phyloP scores from a whole-genome alignment of 345 rosid species.

The Gossypium herbaceum region DNA sequence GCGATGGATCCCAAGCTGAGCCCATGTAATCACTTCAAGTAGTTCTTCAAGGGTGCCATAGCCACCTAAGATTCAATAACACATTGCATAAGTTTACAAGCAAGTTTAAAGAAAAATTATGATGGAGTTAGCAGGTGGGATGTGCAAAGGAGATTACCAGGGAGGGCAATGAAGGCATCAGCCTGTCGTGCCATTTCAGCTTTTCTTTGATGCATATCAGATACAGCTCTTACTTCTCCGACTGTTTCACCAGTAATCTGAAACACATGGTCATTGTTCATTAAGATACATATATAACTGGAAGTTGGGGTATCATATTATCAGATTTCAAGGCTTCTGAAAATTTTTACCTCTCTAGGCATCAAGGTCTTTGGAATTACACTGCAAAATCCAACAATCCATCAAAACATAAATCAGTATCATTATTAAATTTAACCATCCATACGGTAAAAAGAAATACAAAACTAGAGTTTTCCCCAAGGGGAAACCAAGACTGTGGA shows the following conservation, averaged over 20 bases:
- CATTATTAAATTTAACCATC: neutral
- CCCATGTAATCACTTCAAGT: conserved; percentile 96
- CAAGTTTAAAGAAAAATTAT: neutral
- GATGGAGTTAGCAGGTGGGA: too few species aligned
- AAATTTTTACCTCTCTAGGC: conserved; percentile 73
- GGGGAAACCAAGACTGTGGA: neutral
- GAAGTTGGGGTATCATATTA: too few species aligned
- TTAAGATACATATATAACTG: too few species aligned
- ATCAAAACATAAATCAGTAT: neutral
- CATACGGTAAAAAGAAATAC: neutral
- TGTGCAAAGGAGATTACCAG: conserved; percentile 39
- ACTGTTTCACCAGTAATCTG: conserved; percentile 81
- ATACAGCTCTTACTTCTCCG: conserved; percentile 88
- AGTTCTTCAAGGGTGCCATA: conserved; percentile 94
- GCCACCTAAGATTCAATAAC: conserved; percentile 50
- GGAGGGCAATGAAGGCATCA: conserved; percentile 91
- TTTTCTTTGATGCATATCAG: conserved; percentile 93
- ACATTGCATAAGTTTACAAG: neutral
- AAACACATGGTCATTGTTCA: neutral
- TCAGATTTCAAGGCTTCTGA: neutral
- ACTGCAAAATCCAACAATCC: conserved; percentile 40
- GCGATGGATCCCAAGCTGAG: conserved; percentile 90
- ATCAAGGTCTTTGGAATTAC: conserved; percentile 76
- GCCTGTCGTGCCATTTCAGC: conserved; percentile 97
- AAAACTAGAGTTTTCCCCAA: neutral